Evolutionary conservation across 140 eudicot genomes (phyloP).

Genomic region (Erigeron philadelphicus): DNA sequence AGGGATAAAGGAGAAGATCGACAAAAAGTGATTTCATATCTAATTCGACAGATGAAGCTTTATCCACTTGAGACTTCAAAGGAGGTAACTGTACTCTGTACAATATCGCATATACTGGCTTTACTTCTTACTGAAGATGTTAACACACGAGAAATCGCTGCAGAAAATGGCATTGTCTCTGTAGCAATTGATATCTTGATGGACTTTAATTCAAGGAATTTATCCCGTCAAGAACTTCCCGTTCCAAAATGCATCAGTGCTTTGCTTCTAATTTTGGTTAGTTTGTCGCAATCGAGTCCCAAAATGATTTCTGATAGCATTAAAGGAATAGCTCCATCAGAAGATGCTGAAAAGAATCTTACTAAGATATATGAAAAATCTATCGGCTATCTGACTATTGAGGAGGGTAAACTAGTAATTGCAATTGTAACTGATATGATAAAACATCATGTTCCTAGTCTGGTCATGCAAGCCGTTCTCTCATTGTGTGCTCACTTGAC

Average conservation of each 20-base stretch:
- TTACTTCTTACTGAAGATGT: conserved; percentile 8
- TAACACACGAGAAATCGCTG: conserved; percentile 5
- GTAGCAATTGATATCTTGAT: not conserved
- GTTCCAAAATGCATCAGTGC: conserved; percentile 10
- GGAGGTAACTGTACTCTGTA: not conserved
- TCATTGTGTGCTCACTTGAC: not conserved
- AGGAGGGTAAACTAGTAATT: not conserved
- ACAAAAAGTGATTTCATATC: not conserved
- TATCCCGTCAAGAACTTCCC: not conserved
- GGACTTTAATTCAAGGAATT: not conserved
- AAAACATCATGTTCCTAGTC: not conserved
- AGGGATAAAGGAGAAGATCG: not conserved
- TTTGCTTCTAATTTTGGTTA: not conserved
- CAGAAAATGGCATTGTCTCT: conserved; percentile 3
- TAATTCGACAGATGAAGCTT: conserved; percentile 1
- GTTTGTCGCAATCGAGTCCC: not conserved
- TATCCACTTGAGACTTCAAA: not conserved
- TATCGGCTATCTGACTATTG: not conserved
- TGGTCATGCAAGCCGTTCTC: conserved; percentile 3
- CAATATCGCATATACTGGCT: not conserved
- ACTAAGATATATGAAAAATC: not conserved
- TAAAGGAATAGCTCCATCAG: not conserved
- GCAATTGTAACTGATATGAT: not conserved
- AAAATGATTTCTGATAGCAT: not conserved
- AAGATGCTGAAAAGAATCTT: not conserved